These are phyloP conservation scores for Bipolaris cookei DNA, from an alignment of 2,329 filamentous ascomycete species.

Conservation along the genomic window DNA sequence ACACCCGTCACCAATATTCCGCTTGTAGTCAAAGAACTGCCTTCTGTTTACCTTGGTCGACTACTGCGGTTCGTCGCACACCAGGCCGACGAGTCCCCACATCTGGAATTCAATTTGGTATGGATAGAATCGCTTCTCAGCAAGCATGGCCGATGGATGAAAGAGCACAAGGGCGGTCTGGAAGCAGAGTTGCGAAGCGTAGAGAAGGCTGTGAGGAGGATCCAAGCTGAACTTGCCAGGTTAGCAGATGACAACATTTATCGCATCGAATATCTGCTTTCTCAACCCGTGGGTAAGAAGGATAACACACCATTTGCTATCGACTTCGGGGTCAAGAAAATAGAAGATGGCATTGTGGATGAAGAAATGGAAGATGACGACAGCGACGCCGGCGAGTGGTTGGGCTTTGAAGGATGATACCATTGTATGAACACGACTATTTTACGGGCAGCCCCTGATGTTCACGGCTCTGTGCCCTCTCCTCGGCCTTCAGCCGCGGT, in stretches of 20 bases:
- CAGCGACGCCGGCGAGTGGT: conserved; percentile 57
- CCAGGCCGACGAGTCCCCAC: conserved; percentile 86
- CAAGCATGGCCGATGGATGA: conserved; percentile 83
- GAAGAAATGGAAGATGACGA: conserved; percentile 46
- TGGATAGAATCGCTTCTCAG: conserved; percentile 87
- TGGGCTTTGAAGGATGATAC: conserved; percentile 55
- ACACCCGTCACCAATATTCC: conserved; percentile 77
- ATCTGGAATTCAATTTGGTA: conserved; percentile 90
- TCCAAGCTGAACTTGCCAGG: conserved; percentile 81
- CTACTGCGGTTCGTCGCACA: conserved; percentile 86
- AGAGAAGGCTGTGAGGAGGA: conserved; percentile 77
- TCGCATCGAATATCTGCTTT: conserved; percentile 81
- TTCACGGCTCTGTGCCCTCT: background rate
- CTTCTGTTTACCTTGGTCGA: conserved; percentile 83
- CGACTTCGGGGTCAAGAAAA: conserved; percentile 43
- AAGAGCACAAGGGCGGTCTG: conserved; percentile 77
- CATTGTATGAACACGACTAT: conserved; percentile 17
- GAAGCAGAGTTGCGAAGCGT: conserved; percentile 85
- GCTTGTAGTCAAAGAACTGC: conserved; percentile 79
- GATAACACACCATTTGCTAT: conserved; percentile 29
- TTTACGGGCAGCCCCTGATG: conserved; percentile 4
- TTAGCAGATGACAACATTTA: conserved; percentile 89
- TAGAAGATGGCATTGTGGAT: conserved; percentile 43
- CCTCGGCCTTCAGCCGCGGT: background rate
- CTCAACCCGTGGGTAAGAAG: conserved; percentile 53